A percentile compares a stretch with the other conserved stretches of the same genome.
Conservation (phyloP, 208 protist species). For the Wallacemonas sp. region DNA sequence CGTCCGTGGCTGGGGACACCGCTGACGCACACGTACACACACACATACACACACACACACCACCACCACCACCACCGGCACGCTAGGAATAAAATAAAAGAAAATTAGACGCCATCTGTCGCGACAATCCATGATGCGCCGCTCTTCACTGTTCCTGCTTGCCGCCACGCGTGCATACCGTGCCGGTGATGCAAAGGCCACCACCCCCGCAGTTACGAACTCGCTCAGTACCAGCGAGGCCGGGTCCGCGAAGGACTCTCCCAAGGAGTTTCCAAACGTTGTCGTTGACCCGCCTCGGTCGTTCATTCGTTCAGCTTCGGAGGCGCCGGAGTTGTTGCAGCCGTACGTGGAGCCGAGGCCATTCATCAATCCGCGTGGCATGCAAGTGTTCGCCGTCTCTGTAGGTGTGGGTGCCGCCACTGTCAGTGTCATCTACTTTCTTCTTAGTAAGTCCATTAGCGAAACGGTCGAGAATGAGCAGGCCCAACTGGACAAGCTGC, state of each 20-base stretch:
- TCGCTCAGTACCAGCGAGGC: neutral
- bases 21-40: too few species aligned
- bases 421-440: conserved; percentile 58
- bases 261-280: neutral
- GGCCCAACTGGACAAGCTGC: conserved; percentile 37
- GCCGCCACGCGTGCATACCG: neutral
- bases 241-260: neutral
- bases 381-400: conserved; percentile 74
- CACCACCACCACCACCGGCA: too few species aligned
- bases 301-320: conserved; percentile 46
- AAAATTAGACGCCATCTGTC: neutral
- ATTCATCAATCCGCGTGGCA: conserved; percentile 59
- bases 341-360: conserved; percentile 78
- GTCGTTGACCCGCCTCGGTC: conserved; percentile 13
- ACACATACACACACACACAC: neutral
- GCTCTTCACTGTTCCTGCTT: neutral
- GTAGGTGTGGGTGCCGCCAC: conserved; percentile 56
- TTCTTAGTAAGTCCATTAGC: conserved; percentile 74
- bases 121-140: neutral
- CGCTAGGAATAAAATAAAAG: too few species aligned
- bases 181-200: neutral
- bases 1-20: too few species aligned
- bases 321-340: conserved; percentile 70
- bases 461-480: conserved; percentile 54
- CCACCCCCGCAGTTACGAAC: neutral